A percentile compares a stretch with the other conserved stretches of the same genome.
phyloP scores from a whole-genome alignment of 345 rosid species.

The Salix arbutifolia region DNA sequence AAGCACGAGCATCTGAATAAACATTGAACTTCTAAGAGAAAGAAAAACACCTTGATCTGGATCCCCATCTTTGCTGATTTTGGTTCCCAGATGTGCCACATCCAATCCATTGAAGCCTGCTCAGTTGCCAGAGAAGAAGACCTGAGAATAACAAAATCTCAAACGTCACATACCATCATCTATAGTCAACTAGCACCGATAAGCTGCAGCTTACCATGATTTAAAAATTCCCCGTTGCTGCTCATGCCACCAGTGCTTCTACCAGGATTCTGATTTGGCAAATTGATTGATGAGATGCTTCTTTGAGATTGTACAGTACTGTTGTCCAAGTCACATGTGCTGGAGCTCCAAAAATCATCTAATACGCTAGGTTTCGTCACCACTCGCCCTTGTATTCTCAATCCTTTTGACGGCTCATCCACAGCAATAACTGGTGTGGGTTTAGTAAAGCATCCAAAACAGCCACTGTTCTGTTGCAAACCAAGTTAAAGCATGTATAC shows the following conservation, averaged over 20 bases:
- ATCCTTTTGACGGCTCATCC: slow-evolving; percentile 35
- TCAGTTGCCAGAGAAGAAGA: slow-evolving; percentile 26
- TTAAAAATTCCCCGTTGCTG: slow-evolving; percentile 24
- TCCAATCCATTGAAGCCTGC: slow-evolving; percentile 28
- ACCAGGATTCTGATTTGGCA: slow-evolving; percentile 13
- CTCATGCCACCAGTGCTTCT: neutral
- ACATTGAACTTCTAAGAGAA: neutral
- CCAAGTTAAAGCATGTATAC: slow-evolving; percentile 16
- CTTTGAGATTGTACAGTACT: slow-evolving; percentile 31
- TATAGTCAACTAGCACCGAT: neutral
- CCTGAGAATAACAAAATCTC: slow-evolving; percentile 14
- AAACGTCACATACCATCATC: neutral
- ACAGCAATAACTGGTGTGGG: slow-evolving; percentile 31
- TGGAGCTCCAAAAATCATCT: slow-evolving; percentile 31
- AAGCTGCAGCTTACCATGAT: slow-evolving; percentile 16
- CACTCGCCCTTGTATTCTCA: slow-evolving; percentile 29
- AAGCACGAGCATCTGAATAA: neutral
- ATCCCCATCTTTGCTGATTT: slow-evolving; percentile 8
- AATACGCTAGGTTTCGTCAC: slow-evolving; percentile 25
- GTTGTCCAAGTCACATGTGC: slow-evolving; percentile 30
- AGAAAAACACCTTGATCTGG: slow-evolving; percentile 16
- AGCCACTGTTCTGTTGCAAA: slow-evolving; percentile 34
- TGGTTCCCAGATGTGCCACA: slow-evolving; percentile 7
- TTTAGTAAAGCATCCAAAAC: slow-evolving; percentile 33
- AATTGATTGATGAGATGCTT: slow-evolving; percentile 23